These are phyloP conservation scores for Carnegiea gigantea DNA, from an alignment of 179 eudicot genomes.

Conservation along the genomic window DNA sequence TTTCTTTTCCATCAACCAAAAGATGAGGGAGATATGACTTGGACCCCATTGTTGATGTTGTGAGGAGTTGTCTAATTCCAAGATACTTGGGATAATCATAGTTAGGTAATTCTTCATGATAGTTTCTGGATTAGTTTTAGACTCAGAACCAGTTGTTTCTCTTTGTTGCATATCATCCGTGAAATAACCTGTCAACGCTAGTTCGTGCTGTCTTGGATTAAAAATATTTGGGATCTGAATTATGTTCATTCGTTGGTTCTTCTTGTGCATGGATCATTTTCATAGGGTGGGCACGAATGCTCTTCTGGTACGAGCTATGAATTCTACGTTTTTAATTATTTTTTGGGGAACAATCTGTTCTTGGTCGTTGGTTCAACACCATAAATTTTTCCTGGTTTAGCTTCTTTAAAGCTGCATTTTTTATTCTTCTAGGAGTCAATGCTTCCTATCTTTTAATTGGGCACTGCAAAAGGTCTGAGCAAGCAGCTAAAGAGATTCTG, in stretches of 20 bases:
- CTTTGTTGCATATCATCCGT: neutral
- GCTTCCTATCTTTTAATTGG: neutral
- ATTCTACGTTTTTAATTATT: neutral
- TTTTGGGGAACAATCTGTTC: neutral
- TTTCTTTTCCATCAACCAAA: neutral
- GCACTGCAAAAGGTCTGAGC: too few species aligned
- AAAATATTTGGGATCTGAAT: too few species aligned
- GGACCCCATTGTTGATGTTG: neutral
- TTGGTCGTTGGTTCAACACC: neutral
- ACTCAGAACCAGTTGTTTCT: neutral
- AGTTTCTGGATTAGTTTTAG: neutral
- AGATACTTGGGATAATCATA: neutral
- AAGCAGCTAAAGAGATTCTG: too few species aligned
- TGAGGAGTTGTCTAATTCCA: neutral
- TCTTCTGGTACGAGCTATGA: neutral
- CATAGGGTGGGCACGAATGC: neutral
- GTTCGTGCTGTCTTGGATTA: neutral
- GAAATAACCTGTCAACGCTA: neutral
- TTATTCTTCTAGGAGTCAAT: too few species aligned
- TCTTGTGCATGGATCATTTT: neutral
- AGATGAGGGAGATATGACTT: neutral
- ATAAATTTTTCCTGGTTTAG: neutral
- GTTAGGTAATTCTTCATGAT: neutral
- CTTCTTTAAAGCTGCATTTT: neutral
- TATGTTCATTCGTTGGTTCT: neutral